Evolutionary conservation across 225 moss, liverwort and hornwort genomes (phyloP).

Genomic region (Neckera pumila): DNA sequence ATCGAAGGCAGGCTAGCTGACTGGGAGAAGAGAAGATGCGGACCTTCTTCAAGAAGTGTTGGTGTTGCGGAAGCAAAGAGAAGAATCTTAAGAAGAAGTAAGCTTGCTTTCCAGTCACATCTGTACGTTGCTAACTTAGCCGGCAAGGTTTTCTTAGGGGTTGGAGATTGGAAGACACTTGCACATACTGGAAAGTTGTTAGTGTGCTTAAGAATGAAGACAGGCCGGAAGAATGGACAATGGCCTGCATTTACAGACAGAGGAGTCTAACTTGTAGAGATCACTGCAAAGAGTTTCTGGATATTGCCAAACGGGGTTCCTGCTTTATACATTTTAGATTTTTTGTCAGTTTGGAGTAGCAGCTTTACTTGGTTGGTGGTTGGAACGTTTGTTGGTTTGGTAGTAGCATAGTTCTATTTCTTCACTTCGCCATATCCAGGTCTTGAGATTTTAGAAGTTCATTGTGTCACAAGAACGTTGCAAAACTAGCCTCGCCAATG

Average conservation of each 20-base stretch:
- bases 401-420: background rate
- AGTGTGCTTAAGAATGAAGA: background rate
- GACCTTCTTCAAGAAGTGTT: conserved; percentile 27
- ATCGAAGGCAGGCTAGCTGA: background rate
- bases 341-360: background rate
- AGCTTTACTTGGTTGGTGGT: background rate
- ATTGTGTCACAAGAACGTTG: background rate
- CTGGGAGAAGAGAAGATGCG: conserved; percentile 21
- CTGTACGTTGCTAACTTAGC: background rate
- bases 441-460: background rate
- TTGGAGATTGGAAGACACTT: background rate
- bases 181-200: background rate
- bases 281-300: background rate
- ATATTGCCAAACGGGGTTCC: background rate
- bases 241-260: background rate
- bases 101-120: background rate
- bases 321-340: background rate
- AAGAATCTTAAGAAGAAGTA: conserved; percentile 6
- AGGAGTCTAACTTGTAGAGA: background rate
- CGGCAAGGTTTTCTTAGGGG: background rate
- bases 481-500: background rate
- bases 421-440: background rate
- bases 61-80: conserved; percentile 18
- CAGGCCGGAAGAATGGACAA: background rate
- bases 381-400: background rate